Conservation (phyloP, 345 rosid species). For the Boechera divaricarpa region DNA sequence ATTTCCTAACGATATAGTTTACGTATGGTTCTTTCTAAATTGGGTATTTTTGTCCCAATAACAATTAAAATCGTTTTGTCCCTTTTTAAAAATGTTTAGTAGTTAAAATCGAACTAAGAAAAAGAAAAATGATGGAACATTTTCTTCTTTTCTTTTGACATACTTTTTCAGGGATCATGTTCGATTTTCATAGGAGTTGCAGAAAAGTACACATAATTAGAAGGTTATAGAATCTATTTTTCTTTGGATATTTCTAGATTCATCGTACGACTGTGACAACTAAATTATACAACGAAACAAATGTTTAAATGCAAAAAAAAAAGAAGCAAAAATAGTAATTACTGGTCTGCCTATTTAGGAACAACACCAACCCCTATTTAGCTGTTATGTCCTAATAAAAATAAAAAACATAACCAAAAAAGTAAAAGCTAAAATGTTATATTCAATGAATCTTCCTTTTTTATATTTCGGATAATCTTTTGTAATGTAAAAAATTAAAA, state of each 20-base stretch:
- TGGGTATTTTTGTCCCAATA: background rate
- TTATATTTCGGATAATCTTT: slow-evolving; percentile 23
- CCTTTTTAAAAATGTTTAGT: too few species aligned
- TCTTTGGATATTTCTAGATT: slow-evolving; percentile 10
- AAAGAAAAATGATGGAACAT: too few species aligned
- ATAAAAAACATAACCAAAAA: background rate
- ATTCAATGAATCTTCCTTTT: slow-evolving; percentile 25
- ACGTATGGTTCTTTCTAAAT: slow-evolving; percentile 23
- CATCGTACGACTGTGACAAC: slow-evolving; percentile 15
- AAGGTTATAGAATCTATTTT: slow-evolving; percentile 8
- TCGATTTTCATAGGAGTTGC: background rate
- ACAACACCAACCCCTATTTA: slow-evolving; percentile 30
- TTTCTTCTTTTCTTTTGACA: too few species aligned
- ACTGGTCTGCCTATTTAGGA: slow-evolving; percentile 15
- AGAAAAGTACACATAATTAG: background rate
- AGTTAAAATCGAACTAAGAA: too few species aligned
- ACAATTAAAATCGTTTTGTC: background rate
- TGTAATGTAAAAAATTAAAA: background rate
- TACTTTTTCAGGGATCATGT: background rate
- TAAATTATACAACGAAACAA: background rate
- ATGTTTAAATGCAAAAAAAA: slow-evolving; percentile 4
- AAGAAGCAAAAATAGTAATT: background rate
- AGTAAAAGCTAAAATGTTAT: background rate
- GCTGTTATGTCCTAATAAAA: slow-evolving; percentile 30
- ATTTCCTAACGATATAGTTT: slow-evolving; percentile 4